Evolutionary conservation across 352 stramenopile genomes (phyloP).

Genomic region (Pythium myriotylum): DNA sequence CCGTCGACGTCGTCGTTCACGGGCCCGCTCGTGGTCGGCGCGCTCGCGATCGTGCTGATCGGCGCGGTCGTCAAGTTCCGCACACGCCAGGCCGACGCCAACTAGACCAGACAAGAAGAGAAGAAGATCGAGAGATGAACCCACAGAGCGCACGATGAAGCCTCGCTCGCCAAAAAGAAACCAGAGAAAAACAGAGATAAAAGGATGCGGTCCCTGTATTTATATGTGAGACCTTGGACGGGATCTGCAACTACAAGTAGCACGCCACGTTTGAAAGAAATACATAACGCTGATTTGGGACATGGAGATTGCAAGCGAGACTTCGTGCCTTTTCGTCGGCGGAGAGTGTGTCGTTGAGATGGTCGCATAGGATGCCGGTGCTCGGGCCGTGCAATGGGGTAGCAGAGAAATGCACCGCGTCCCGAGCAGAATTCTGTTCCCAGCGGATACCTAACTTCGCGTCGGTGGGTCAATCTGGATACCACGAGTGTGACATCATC

Average conservation of each 20-base stretch:
- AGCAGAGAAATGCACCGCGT: background rate
- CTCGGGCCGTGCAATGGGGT: background rate
- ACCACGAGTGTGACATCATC: conserved; percentile 2
- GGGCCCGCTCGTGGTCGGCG: conserved; percentile 44
- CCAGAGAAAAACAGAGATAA: conserved; percentile 1
- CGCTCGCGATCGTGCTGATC: conserved; percentile 59
- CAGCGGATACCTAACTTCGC: background rate
- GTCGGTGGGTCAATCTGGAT: background rate
- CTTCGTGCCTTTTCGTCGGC: too few relatives aligned
- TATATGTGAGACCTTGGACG: conserved; percentile 1
- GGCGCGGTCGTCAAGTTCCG: conserved; percentile 56
- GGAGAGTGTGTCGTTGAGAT: too few relatives aligned
- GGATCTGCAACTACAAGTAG: too few relatives aligned
- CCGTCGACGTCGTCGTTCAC: conserved; percentile 33
- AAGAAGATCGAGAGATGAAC: too few relatives aligned
- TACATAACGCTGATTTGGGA: too few relatives aligned
- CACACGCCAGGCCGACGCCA: conserved; percentile 27
- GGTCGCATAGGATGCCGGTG: background rate
- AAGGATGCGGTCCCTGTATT: conserved; percentile 11
- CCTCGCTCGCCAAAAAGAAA: too few relatives aligned
- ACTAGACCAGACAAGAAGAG: background rate
- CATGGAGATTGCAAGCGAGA: too few relatives aligned
- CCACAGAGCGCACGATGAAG: too few relatives aligned
- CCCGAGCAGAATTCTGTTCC: background rate
- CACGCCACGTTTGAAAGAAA: too few relatives aligned